phyloP scores from a whole-genome alignment of 2,329 filamentous ascomycete species.

The Penicillium fuscoglaucum region DNA sequence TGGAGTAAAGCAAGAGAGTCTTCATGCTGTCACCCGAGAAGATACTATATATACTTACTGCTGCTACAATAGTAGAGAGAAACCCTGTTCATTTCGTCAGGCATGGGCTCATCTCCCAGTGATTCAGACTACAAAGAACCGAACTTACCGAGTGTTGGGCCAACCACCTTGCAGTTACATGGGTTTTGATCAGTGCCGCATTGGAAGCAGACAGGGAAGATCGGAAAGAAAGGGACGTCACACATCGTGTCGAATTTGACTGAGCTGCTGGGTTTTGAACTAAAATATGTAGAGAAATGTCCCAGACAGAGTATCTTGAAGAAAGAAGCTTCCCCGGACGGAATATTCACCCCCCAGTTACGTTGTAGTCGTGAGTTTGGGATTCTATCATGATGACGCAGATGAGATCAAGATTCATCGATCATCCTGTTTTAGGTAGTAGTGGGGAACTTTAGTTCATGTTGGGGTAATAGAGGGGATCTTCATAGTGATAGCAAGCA shows the following conservation, averaged over 20 bases:
- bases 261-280: not conserved
- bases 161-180: conserved; percentile 58
- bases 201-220: conserved; percentile 56
- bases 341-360: conserved; percentile 4
- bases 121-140: not conserved
- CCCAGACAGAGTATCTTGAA: not conserved
- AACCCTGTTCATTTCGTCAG: conserved; percentile 37
- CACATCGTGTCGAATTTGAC: conserved; percentile 31
- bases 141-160: conserved; percentile 53
- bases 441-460: not conserved
- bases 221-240: conserved; percentile 45
- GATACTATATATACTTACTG: conserved; percentile 43
- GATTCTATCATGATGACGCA: conserved; percentile 30
- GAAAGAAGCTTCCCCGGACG: conserved; percentile 7
- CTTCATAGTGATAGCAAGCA: not conserved
- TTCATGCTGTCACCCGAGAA: not conserved
- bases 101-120: not conserved
- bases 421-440: conserved; percentile 8
- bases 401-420: conserved; percentile 20
- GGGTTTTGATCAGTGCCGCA: conserved; percentile 59
- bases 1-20: not conserved
- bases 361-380: conserved; percentile 4
- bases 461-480: not conserved
- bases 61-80: conserved; percentile 49
- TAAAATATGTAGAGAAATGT: not conserved